A percentile compares a stretch with the other conserved stretches of the same genome.
Evolutionary conservation across 192 early-diverging fungal genomes (phyloP).

Genomic region (Gorgonomyces haynaldii): DNA sequence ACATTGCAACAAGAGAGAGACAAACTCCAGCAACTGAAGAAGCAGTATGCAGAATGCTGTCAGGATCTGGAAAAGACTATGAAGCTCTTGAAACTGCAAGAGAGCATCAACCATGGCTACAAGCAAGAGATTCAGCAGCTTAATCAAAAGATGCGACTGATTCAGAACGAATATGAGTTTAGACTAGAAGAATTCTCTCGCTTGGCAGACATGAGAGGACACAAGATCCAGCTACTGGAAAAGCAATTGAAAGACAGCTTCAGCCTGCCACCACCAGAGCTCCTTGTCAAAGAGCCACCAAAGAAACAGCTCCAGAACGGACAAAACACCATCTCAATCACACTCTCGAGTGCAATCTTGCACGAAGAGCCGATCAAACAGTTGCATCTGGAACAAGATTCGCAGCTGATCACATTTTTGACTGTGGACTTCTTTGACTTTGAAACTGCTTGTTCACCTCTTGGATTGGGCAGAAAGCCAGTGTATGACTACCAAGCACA

Average conservation of each 20-base stretch:
- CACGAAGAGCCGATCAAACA: too few species aligned
- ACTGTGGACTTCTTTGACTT: constrained; percentile 50
- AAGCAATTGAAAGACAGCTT: constrained; percentile 35
- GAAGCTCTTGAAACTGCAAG: constrained; percentile 39
- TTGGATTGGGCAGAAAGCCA: constrained; percentile 28
- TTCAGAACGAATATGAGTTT: constrained; percentile 50
- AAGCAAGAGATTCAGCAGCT: constrained; percentile 38
- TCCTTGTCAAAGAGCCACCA: constrained; percentile 5
- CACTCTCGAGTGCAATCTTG: too few species aligned
- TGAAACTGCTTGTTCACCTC: constrained; percentile 35
- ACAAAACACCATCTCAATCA: too few species aligned
- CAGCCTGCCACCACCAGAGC: constrained; percentile 27
- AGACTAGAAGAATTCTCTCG: constrained; percentile 39
- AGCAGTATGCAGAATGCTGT: constrained; percentile 42
- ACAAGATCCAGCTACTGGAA: constrained; percentile 41
- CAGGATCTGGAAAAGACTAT: constrained; percentile 40
- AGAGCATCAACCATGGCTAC: constrained; percentile 43
- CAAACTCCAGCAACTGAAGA: constrained; percentile 34
- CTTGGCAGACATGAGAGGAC: constrained; percentile 32
- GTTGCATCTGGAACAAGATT: too few species aligned
- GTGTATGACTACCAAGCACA: constrained; percentile 19
- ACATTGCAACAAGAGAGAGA: constrained; percentile 30
- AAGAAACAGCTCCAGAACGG: constrained; percentile 4
- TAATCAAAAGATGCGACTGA: constrained; percentile 27
- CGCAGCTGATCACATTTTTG: constrained; percentile 31